Conservation (phyloP, 371 early-diverging fungal genomes). For the Rhizopus stolonifer region DNA sequence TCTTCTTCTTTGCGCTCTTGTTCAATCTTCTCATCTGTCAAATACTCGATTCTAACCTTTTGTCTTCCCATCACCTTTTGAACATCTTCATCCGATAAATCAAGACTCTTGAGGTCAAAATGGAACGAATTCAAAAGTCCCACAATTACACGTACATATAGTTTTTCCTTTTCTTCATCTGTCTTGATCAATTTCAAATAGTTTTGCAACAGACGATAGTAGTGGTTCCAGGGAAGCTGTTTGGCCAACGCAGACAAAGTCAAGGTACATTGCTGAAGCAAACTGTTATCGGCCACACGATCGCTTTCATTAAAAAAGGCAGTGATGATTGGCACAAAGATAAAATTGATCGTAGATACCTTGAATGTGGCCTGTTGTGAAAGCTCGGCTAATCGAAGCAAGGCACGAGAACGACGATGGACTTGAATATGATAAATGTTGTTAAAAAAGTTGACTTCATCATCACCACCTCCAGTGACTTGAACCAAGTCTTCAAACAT, state of each 20-base stretch:
- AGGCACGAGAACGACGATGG: slow-evolving; percentile 86
- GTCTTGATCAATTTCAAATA: slow-evolving; percentile 70
- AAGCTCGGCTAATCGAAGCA: slow-evolving; percentile 71
- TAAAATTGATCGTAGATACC: slow-evolving; percentile 59
- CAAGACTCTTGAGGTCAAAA: slow-evolving; percentile 71
- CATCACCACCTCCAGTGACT: slow-evolving; percentile 64
- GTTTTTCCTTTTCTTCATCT: slow-evolving; percentile 69
- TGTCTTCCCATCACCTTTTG: slow-evolving; percentile 42
- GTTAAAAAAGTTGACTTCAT: slow-evolving; percentile 86
- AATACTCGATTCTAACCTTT: slow-evolving; percentile 48
- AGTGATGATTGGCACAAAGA: slow-evolving; percentile 85
- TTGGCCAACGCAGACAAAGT: slow-evolving; percentile 71
- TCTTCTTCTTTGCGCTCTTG: slow-evolving; percentile 26
- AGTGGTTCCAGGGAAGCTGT: slow-evolving; percentile 80
- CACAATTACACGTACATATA: slow-evolving; percentile 76
- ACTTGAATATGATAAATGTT: slow-evolving; percentile 93
- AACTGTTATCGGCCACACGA: slow-evolving; percentile 63
- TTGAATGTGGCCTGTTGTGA: slow-evolving; percentile 45
- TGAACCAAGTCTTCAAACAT: slow-evolving; percentile 68
- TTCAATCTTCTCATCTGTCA: slow-evolving; percentile 31
- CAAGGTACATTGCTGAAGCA: slow-evolving; percentile 77
- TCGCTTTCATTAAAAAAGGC: slow-evolving; percentile 84
- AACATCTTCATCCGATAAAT: slow-evolving; percentile 46
- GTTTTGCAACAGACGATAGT: slow-evolving; percentile 70
- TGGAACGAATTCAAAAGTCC: slow-evolving; percentile 88